These are phyloP conservation scores for Gynochthodes officinalis DNA, from an alignment of 257 asterid genomes.

Conservation along the genomic window DNA sequence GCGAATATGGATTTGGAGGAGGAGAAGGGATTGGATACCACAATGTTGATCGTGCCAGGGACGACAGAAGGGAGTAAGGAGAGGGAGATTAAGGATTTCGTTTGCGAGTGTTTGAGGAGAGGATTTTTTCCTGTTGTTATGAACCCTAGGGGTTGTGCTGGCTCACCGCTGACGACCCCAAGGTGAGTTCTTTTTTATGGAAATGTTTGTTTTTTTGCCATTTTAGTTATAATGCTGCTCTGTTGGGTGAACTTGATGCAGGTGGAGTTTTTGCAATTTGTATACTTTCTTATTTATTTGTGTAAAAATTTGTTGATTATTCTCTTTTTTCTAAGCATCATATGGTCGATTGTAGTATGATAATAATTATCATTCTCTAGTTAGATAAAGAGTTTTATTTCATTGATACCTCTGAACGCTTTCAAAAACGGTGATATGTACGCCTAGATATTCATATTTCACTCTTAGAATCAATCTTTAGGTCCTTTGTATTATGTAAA, in stretches of 20 bases:
- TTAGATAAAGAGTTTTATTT: neutral
- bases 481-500: too few species aligned
- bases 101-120: slow-evolving; percentile 63
- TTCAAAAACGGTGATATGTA: neutral
- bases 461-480: too few species aligned
- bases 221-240: neutral
- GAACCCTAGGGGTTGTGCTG: slow-evolving; percentile 99
- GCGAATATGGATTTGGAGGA: slow-evolving; percentile 74
- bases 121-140: slow-evolving; percentile 86
- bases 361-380: neutral
- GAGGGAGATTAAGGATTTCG: slow-evolving; percentile 46
- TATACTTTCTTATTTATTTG: too few species aligned
- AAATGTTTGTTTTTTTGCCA: neutral
- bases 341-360: neutral
- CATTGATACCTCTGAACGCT: neutral
- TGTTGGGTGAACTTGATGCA: neutral
- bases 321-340: neutral
- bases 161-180: slow-evolving; percentile 86
- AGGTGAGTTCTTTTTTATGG: slow-evolving; percentile 38
- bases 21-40: slow-evolving; percentile 81
- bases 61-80: slow-evolving; percentile 78
- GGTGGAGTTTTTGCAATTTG: neutral
- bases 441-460: neutral
- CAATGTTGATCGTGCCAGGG: slow-evolving; percentile 81
- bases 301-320: neutral